Base-by-base conservation (phyloP, 1,139 yeast genomes). In the Yamadazyma triangularis region DNA sequence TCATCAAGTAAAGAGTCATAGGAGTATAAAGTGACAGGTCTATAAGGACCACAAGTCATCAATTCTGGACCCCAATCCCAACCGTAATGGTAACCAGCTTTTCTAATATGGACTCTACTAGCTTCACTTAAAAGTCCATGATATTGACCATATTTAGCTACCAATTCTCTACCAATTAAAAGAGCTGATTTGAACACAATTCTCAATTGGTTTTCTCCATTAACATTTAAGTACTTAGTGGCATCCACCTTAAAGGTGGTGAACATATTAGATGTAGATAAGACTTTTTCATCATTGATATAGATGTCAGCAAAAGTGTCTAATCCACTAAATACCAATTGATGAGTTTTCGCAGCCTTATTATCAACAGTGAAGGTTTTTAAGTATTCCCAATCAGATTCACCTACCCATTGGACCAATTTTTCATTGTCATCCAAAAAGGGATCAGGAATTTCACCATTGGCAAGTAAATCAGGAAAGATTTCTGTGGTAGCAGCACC, bases 21-120 rank as follows among this genome's bases (percentile, higher is more conserved):
- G 4, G 52, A 36, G 21, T 58, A 42, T 18, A 66, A 45, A 21
- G 44, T 49, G 1, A 70, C 53, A 0, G 70, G 72, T 35, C 53
- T 53, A 42, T 54, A 68, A 5, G 72, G 70, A 5, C 77, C 77
- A 45, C 71, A 64, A 8, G 70, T 58, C 41, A 67, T 51, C 29
- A 69, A 43, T 2, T 53, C 46, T 6, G 77, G 77, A 6, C 77
- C 77, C 78, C 78, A 73, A 45, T 73, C 78, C 78, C 78, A 73
- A 3, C 78, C 78, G 44, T 56, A 73, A 36, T 71, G 76, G 42
- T 70, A 71, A 42, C 70, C 77, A 0, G 77, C 73, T 44, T 72
- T 72, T 35, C 78, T 50, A 6, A 64, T 60, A 34, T 67, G 60
- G 23, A 64, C 48, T 22, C 78, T 49, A 25, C 57, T 45, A 8